Conservation (phyloP, 768 basidiomycete genomes). For the Clathrus columnatus region DNA sequence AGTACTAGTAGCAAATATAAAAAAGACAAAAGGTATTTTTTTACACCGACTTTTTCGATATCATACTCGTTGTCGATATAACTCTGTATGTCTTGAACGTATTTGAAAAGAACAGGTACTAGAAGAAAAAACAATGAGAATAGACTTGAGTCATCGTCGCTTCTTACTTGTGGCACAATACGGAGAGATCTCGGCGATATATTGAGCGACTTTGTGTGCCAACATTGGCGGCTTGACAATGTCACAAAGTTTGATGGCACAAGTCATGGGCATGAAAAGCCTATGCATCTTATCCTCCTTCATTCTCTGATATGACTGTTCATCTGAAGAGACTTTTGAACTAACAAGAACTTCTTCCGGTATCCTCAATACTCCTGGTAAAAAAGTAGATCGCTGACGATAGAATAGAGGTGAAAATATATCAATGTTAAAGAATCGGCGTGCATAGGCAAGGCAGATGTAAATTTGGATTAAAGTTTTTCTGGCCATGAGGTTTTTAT, state of each 20-base stretch:
- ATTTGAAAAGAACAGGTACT: slow-evolving; percentile 4
- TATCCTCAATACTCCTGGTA: neutral
- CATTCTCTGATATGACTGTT: neutral
- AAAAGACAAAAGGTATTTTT: too few relatives aligned
- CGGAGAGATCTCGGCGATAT: neutral
- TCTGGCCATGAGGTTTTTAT: neutral
- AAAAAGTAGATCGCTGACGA: neutral
- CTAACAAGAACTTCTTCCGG: neutral
- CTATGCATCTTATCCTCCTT: slow-evolving; percentile 1
- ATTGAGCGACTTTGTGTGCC: neutral
- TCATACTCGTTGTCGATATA: neutral
- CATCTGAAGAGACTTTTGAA: neutral
- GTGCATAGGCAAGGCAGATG: neutral
- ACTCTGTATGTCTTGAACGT: slow-evolving; percentile 2
- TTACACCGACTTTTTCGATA: too few relatives aligned
- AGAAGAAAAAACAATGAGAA: neutral
- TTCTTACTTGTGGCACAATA: neutral
- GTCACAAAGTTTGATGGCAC: slow-evolving; percentile 2
- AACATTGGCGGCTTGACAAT: neutral
- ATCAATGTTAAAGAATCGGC: slow-evolving; percentile 1
- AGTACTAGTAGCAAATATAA: neutral
- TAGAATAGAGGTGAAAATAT: neutral
- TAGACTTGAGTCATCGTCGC: neutral
- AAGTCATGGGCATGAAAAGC: slow-evolving; percentile 2
- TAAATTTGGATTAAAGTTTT: neutral